phyloP scores from a whole-genome alignment of 202 grass and related monocot species.

The Carex sylvatica region DNA sequence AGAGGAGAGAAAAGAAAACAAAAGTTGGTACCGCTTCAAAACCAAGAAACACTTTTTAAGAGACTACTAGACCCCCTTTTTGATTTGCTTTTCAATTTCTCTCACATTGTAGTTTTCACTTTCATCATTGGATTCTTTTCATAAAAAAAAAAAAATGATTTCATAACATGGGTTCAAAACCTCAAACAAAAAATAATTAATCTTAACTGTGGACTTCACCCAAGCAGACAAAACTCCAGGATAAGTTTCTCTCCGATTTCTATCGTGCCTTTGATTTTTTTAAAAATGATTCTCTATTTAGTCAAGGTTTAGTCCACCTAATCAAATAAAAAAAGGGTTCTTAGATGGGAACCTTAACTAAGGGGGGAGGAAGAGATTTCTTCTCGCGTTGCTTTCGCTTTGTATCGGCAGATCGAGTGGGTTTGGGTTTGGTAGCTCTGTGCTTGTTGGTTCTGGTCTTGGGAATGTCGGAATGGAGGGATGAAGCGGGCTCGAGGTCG shows the following conservation, averaged over 20 bases:
- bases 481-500: slow-evolving; percentile 50
- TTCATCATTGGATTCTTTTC: slow-evolving; percentile 22
- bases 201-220: slow-evolving; percentile 22
- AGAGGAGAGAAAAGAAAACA: slow-evolving; percentile 10
- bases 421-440: not conserved
- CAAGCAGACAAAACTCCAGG: slow-evolving; percentile 5
- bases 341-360: not conserved
- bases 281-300: not conserved
- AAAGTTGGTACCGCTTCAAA: slow-evolving; percentile 15
- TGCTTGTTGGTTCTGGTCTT: not conserved
- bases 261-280: not conserved
- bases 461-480: slow-evolving; percentile 27
- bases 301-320: not conserved
- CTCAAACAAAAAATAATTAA: slow-evolving; percentile 15
- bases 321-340: slow-evolving; percentile 5
- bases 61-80: slow-evolving; percentile 14
- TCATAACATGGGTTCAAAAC: slow-evolving; percentile 11
- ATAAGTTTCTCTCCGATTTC: not conserved
- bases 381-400: slow-evolving; percentile 10
- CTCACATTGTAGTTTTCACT: slow-evolving; percentile 16
- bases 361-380: slow-evolving; percentile 1
- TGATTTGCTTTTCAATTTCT: slow-evolving; percentile 12
- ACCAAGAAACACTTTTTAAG: slow-evolving; percentile 8
- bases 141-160: not conserved
- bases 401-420: not conserved